These are phyloP conservation scores for Trypanosoma boissoni DNA, from an alignment of 208 protist species.

Conservation along the genomic window DNA sequence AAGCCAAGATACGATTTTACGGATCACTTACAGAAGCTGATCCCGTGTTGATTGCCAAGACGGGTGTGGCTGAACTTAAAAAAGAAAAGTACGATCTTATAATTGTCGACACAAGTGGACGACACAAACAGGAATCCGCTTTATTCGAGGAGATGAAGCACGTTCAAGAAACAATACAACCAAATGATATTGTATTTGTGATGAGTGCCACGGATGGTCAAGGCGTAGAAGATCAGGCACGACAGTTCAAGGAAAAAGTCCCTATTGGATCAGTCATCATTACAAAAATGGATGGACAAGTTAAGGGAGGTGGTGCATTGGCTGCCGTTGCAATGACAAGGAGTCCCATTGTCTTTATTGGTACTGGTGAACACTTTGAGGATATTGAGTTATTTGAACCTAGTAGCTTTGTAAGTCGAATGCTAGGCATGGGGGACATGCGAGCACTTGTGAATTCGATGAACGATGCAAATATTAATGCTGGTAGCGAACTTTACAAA, in stretches of 20 bases:
- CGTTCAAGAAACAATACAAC: slow-evolving; percentile 77
- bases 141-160: slow-evolving; percentile 99
- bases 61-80: slow-evolving; percentile 97
- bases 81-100: slow-evolving; percentile 97
- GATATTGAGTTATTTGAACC: slow-evolving; percentile 95
- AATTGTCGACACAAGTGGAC: slow-evolving; percentile 99
- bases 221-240: slow-evolving; percentile 94
- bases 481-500: slow-evolving; percentile 87
- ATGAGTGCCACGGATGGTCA: slow-evolving; percentile 98
- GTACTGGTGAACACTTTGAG: slow-evolving; percentile 97
- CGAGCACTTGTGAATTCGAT: slow-evolving; percentile 89
- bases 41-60: slow-evolving; percentile 95
- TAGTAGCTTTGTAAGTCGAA: slow-evolving; percentile 84
- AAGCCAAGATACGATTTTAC: slow-evolving; percentile 98
- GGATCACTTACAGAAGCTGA: slow-evolving; percentile 95
- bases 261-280: slow-evolving; percentile 98
- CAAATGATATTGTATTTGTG: slow-evolving; percentile 97
- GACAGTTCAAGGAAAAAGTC: slow-evolving; percentile 91
- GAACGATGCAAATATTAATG: slow-evolving; percentile 87
- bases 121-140: slow-evolving; percentile 98
- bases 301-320: slow-evolving; percentile 98
- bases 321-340: slow-evolving; percentile 96
- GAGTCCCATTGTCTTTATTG: slow-evolving; percentile 98
- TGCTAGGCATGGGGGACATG: slow-evolving; percentile 97
- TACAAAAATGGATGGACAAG: slow-evolving; percentile 99